A percentile compares a stretch with the other conserved stretches of the same genome.
These are phyloP conservation scores for Cladosporium sp. DNA, from an alignment of 2,329 filamentous ascomycete genomes.

Conservation along the genomic window DNA sequence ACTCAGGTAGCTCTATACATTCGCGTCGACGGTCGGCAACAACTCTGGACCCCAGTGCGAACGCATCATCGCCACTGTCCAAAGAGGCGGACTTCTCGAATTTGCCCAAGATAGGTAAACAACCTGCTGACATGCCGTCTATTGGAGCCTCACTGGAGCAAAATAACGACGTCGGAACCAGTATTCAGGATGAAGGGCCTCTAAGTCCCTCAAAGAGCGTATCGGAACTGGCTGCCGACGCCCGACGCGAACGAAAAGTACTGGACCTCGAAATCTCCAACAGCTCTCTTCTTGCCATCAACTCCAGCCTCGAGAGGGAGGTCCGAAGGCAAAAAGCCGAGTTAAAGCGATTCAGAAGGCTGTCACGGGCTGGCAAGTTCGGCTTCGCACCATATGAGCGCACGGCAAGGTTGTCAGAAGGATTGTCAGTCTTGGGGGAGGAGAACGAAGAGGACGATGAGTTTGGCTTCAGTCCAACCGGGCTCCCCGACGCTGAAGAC, in stretches of 20 bases:
- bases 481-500: conserved; percentile 25
- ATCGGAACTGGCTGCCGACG: conserved; percentile 80
- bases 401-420: conserved; percentile 40
- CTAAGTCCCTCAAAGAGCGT: conserved; percentile 50
- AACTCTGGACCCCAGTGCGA: conserved; percentile 15
- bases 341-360: conserved; percentile 77
- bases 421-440: conserved; percentile 35
- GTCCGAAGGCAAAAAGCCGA: conserved; percentile 89
- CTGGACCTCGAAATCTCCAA: conserved; percentile 96
- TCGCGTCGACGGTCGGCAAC: conserved; percentile 36
- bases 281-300: conserved; percentile 91
- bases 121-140: conserved; percentile 22
- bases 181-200: conserved; percentile 8
- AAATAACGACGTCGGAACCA: background rate
- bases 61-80: conserved; percentile 15
- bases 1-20: conserved; percentile 39
- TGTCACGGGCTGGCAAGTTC: conserved; percentile 77
- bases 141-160: conserved; percentile 33
- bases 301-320: conserved; percentile 86
- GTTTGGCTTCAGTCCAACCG: conserved; percentile 22
- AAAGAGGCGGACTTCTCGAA: conserved; percentile 18
- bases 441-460: conserved; percentile 38
- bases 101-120: conserved; percentile 22
- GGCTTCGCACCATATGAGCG: conserved; percentile 50
- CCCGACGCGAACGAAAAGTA: conserved; percentile 88